phyloP scores from a whole-genome alignment of 2,329 filamentous ascomycete genomes.

The Ophiostoma ips region DNA sequence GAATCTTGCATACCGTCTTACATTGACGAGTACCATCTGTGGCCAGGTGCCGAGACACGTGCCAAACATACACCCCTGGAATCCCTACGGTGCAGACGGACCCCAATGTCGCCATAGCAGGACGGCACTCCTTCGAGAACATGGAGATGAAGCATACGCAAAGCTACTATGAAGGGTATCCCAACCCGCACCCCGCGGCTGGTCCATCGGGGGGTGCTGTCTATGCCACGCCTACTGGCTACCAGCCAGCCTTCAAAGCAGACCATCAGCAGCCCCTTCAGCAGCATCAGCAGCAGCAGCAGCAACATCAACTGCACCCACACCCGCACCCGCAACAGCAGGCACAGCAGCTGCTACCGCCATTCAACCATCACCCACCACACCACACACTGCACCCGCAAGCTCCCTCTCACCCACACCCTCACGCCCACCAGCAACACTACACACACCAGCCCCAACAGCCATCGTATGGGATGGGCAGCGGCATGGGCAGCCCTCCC shows the following conservation, averaged over 20 bases:
- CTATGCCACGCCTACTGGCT: slow-evolving; percentile 5
- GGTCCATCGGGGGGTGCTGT: slow-evolving; percentile 1
- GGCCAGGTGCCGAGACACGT: neutral
- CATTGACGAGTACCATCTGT: neutral
- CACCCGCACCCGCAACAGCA: neutral
- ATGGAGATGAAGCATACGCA: slow-evolving; percentile 12
- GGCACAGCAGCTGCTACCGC: neutral
- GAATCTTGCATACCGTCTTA: neutral
- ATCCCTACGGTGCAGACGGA: neutral
- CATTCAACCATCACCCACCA: neutral
- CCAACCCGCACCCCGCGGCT: slow-evolving; percentile 1
- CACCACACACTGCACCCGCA: neutral
- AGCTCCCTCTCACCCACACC: neutral
- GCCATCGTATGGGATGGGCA: neutral
- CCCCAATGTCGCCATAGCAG: slow-evolving; percentile 7
- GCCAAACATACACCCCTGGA: neutral
- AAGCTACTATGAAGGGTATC: slow-evolving; percentile 9
- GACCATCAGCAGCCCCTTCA: neutral
- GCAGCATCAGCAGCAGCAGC: neutral
- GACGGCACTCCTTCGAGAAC: neutral
- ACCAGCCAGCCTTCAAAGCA: neutral
- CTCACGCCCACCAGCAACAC: neutral
- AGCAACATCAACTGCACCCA: neutral
- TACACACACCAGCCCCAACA: neutral
- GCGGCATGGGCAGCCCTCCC: neutral